Base-by-base conservation (phyloP, 129 eudicot species). In the Tagetes erecta region DNA sequence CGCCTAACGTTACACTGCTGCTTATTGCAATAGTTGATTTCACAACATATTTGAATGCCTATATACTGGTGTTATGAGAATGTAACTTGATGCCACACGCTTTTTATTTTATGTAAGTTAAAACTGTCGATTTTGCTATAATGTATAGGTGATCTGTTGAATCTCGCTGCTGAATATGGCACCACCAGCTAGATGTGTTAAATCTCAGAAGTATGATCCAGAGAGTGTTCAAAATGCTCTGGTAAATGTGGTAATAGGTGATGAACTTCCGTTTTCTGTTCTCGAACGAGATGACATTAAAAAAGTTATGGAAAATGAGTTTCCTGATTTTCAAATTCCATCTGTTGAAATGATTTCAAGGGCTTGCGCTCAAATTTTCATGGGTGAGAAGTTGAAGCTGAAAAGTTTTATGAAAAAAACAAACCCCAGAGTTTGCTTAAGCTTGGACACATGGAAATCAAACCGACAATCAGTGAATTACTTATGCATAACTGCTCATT, bases 401-500 rank as follows among this genome's bases (percentile, higher is more conserved):
- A 71, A 55, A 71, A 11, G 53, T 27, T 40, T 42, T 33, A 5
- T 58, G 10, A 58, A 56, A 44, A 56, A 1, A 71, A 72, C 67
- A 40, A 42, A 56, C 0, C 53, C 27, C 41, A 72, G 33, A 41
- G 55, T 72, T 72, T 72, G 67, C 13, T 40, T 72, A 72, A 55
- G 67, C 13, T 71, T 71, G 65, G 20, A 71, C 52, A 53, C 27
- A 3, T 71, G 75, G 65, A 71, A 3, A 2, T 53, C 65, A 0
- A 71, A 38, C 10, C 30, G 27, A 20, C 27, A 53, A 10, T 53
- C 52, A 2, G 75, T 53, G 65, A 53, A 53, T 8, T 71, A 71
- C 65, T 53, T 71, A 14, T 53, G 65, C 38, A 39, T 71, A 20
- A 53, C 64, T 53, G 75, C 51, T 71, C 65, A 71, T 53, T 71